Conservation (phyloP, 1,284 basidiomycete species). For the Takashimella tepidaria region DNA sequence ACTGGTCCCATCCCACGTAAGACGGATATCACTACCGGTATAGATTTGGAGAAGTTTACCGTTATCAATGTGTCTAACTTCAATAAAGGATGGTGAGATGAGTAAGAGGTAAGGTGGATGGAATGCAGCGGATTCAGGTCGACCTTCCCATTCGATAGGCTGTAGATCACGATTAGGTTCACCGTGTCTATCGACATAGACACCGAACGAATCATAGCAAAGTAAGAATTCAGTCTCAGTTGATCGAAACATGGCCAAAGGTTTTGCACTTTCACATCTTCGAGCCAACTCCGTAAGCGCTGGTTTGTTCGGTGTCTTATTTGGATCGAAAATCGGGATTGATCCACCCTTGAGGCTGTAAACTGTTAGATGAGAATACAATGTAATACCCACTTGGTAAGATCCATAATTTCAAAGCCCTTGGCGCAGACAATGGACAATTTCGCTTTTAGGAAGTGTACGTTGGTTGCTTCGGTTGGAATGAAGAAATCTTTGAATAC, state of each 20-base stretch:
- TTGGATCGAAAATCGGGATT: slow-evolving; percentile 60
- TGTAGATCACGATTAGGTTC: slow-evolving; percentile 64
- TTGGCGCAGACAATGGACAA: slow-evolving; percentile 87
- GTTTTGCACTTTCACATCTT: slow-evolving; percentile 69
- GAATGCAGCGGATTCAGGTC: slow-evolving; percentile 77
- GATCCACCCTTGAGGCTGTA: slow-evolving; percentile 82
- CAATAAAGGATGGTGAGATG: slow-evolving; percentile 87
- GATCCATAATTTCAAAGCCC: slow-evolving; percentile 96
- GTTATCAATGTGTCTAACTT: slow-evolving; percentile 78
- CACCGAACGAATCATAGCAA: slow-evolving; percentile 88
- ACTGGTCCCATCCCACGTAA: slow-evolving; percentile 67
- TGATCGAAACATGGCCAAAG: slow-evolving; percentile 87
- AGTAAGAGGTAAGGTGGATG: slow-evolving; percentile 85
- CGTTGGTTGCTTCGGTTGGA: slow-evolving; percentile 77
- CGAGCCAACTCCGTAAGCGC: slow-evolving; percentile 66
- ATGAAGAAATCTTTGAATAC: slow-evolving; percentile 89
- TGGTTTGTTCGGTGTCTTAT: slow-evolving; percentile 61
- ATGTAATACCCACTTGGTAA: slow-evolving; percentile 64
- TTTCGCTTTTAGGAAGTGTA: slow-evolving; percentile 85
- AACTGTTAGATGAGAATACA: not conserved
- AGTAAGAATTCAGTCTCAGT: slow-evolving; percentile 85
- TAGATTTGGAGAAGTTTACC: slow-evolving; percentile 88
- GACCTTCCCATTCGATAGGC: slow-evolving; percentile 93
- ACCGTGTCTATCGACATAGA: slow-evolving; percentile 60
- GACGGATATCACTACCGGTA: slow-evolving; percentile 70